Evolutionary conservation across 176 grass and related monocot species (phyloP).

Genomic region (Carex parvula): DNA sequence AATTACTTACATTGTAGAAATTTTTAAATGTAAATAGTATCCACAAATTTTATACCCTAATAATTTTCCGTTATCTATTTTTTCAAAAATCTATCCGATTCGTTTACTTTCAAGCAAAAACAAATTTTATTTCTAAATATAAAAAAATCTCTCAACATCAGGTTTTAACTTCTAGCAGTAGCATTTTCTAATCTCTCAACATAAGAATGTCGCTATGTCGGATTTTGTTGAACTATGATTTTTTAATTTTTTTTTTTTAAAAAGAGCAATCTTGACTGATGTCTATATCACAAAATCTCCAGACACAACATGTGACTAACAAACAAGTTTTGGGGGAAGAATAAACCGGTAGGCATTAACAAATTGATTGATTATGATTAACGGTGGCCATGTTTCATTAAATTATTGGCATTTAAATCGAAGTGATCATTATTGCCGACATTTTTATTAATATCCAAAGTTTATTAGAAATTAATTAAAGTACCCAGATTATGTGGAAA

Average conservation of each 20-base stretch:
- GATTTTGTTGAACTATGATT: neutral
- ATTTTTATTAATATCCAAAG: too few species aligned
- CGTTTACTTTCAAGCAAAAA: too few species aligned
- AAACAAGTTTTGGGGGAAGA: constrained; percentile 1
- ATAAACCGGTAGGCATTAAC: neutral
- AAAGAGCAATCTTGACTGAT: neutral
- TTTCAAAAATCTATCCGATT: too few species aligned
- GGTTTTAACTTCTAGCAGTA: neutral
- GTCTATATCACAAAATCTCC: neutral
- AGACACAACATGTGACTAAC: constrained; percentile 10
- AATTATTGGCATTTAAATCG: neutral
- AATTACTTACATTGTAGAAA: too few species aligned
- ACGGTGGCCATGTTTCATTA: constrained; percentile 1
- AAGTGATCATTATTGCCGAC: neutral
- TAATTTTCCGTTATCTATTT: too few species aligned
- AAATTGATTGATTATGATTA: neutral
- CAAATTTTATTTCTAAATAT: too few species aligned
- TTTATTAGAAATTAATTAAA: too few species aligned
- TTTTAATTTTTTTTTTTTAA: neutral
- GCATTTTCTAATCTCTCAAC: neutral
- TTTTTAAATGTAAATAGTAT: too few species aligned
- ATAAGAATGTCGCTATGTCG: neutral
- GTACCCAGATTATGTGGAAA: too few species aligned
- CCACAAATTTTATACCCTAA: too few species aligned
- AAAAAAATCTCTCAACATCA: neutral